Conservation (phyloP, 345 rosid species). For the Melaleuca alternifolia region DNA sequence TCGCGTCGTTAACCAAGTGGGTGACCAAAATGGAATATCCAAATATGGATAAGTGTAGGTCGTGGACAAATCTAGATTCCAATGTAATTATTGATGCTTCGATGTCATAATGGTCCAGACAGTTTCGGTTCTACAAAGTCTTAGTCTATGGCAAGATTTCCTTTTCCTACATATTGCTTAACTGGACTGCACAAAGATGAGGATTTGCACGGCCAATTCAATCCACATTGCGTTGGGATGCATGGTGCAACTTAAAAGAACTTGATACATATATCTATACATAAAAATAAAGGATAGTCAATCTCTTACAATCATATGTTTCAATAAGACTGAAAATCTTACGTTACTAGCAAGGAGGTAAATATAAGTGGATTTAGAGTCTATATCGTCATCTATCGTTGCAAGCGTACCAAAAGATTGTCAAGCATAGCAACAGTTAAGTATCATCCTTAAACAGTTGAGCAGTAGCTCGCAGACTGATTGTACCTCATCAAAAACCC, state of each 20-base stretch:
- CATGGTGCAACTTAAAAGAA: background rate
- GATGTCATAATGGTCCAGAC: background rate
- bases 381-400: background rate
- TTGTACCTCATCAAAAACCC: background rate
- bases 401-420: background rate
- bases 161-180: background rate
- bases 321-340: background rate
- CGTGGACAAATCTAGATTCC: background rate
- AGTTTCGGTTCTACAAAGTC: background rate
- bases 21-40: background rate
- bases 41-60: background rate
- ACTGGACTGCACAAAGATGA: background rate
- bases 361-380: background rate
- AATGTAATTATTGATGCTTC: background rate
- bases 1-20: background rate
- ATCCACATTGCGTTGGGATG: background rate
- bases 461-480: background rate
- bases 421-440: background rate
- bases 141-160: background rate
- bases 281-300: background rate
- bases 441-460: background rate
- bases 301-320: background rate
- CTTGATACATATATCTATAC: background rate
- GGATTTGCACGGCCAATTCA: background rate
- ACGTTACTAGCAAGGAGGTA: background rate